Evolutionary conservation across 2,329 filamentous ascomycete genomes (phyloP), one percentile per base, ranked within the genome.

Genomic region (Ambrosiella xylebori): DNA sequence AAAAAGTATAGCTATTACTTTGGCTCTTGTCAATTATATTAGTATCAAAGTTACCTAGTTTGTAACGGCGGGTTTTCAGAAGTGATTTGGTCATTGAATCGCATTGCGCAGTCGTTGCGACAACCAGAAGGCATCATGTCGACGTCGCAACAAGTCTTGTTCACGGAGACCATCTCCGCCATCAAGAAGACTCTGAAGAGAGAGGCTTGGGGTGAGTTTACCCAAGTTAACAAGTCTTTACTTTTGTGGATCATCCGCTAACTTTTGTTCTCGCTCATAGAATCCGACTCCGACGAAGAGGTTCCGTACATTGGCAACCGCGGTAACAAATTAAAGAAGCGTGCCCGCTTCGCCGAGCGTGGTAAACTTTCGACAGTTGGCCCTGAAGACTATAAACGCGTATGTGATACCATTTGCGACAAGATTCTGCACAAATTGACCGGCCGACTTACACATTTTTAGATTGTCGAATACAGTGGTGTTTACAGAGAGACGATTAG

Each of bases 281-380:
- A 88, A 62, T 87, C 83, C 64, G 86, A 90, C 54, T 87, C 85
- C 60, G 87, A 91, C 68, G 81, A 82, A 61, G 78, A 81, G 57
- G 82, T 88, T 64, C 77, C 82, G 61, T 76, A 78, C 64, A 79
- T 78, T 64, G 84, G 81, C 59, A 89, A 89, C 69, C 82, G 86
- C 66, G 85, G 85, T 61, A 81, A 88, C 69, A 91, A 90, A 68
- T 74, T 91, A 51, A 87, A 89, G 73, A 85, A 81, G 68, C 78
- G 81, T 64, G 82, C 86, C 50, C 78, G 81, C 64, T 86, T 86
- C 66, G 78, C 85, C 51, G 82, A 80, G 64, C 76, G 82, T 65
- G 85, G 85, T 60, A 81, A 84, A 65, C 74, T 89, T 62, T 80
- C 84, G 49, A 77, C 80, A 35, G 77, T 76, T 36, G 84, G 84